phyloP scores from a whole-genome alignment of 2,329 filamentous ascomycete genomes.

The Phialophora verrucosa region DNA sequence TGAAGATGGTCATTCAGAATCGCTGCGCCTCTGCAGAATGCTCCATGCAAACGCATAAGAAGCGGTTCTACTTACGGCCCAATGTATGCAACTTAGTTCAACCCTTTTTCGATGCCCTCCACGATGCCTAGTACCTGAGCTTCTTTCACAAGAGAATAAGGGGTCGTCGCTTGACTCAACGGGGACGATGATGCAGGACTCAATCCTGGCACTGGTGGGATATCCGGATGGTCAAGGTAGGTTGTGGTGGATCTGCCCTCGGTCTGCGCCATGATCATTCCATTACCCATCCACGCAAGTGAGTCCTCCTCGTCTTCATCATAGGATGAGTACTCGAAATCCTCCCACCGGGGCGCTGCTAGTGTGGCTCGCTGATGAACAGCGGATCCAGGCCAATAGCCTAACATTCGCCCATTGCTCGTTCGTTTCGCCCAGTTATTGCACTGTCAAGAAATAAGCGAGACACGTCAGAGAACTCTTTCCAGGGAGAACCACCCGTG shows the following conservation, averaged over 20 bases:
- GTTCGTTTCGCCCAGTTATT: conserved; percentile 17
- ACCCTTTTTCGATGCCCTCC: too few species aligned
- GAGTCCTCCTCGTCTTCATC: conserved; percentile 8
- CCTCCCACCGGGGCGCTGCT: conserved; percentile 10
- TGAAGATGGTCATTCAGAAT: too few species aligned
- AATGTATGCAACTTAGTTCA: too few species aligned
- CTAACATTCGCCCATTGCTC: conserved; percentile 5
- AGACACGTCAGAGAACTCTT: too few species aligned
- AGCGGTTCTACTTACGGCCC: too few species aligned
- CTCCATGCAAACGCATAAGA: too few species aligned
- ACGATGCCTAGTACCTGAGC: too few species aligned
- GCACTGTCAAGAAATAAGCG: conserved; percentile 1
- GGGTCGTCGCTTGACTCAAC: neutral
- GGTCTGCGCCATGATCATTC: conserved; percentile 21
- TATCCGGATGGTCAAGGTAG: conserved; percentile 24
- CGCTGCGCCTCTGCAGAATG: too few species aligned
- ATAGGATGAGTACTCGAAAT: conserved; percentile 18
- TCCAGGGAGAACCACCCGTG: too few species aligned
- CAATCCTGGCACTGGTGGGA: conserved; percentile 16
- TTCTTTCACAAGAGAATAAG: conserved; percentile 17
- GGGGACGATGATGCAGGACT: conserved; percentile 4
- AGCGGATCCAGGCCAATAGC: conserved; percentile 17
- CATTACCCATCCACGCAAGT: conserved; percentile 20
- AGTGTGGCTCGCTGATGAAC: neutral
- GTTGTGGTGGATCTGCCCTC: conserved; percentile 17